A percentile compares a stretch with the other conserved stretches of the same genome.
Evolutionary conservation across 2,329 filamentous ascomycete genomes (phyloP).

Genomic region (Beauveria sp.): DNA sequence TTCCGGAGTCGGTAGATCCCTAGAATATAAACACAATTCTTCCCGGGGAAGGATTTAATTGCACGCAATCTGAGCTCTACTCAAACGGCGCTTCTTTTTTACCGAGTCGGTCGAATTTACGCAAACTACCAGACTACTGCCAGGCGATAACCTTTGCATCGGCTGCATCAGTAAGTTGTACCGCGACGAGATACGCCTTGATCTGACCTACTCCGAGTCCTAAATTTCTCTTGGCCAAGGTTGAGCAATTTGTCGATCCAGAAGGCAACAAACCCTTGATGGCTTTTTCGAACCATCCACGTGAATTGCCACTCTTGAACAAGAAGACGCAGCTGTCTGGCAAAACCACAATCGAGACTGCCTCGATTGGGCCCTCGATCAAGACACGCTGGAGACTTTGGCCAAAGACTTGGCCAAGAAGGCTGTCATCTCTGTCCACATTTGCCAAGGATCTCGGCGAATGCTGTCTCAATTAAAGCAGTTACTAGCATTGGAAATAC

Average conservation of each 20-base stretch:
- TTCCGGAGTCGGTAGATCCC: too few relatives aligned
- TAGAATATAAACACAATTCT: neutral
- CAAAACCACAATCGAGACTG: constrained; percentile 46
- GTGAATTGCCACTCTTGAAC: constrained; percentile 54
- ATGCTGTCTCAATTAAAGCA: constrained; percentile 15
- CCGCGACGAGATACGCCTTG: constrained; percentile 64
- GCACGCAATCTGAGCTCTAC: constrained; percentile 52
- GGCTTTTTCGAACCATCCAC: constrained; percentile 54
- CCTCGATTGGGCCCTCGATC: constrained; percentile 51
- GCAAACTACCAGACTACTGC: constrained; percentile 61
- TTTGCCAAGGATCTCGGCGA: constrained; percentile 11
- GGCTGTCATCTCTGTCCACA: constrained; percentile 10
- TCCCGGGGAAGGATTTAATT: constrained; percentile 39
- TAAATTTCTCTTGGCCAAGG: constrained; percentile 63
- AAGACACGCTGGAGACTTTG: constrained; percentile 55
- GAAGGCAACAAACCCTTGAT: constrained; percentile 53
- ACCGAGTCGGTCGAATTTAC: constrained; percentile 66
- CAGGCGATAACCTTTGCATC: constrained; percentile 65
- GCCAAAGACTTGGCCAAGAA: constrained; percentile 12
- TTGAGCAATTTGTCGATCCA: constrained; percentile 63
- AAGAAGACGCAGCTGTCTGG: constrained; percentile 54
- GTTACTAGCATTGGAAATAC: constrained; percentile 59
- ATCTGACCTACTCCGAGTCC: constrained; percentile 55
- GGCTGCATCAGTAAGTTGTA: constrained; percentile 64
- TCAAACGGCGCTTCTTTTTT: constrained; percentile 57